Conservation (phyloP, 2,329 filamentous ascomycete species). For the Talaromyces sp. region DNA sequence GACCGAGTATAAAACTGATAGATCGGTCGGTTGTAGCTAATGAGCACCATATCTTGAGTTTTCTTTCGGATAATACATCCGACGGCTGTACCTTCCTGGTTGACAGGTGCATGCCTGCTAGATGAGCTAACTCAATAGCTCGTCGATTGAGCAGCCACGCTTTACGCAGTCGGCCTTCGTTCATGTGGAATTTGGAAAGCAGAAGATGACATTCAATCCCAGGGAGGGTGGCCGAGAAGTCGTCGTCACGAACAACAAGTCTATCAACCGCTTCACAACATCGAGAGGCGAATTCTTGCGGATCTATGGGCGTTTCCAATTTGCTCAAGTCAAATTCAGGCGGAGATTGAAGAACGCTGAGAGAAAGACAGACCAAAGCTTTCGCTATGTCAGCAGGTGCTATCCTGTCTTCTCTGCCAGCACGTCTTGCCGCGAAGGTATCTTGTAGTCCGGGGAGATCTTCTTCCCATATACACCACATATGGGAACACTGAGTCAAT, state of each 20-base stretch:
- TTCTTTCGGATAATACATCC: constrained; percentile 32
- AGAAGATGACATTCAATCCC: constrained; percentile 58
- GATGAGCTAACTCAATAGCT: constrained; percentile 55
- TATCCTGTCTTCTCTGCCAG: constrained; percentile 22
- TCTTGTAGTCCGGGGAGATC: constrained; percentile 37
- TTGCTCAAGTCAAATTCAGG: constrained; percentile 40
- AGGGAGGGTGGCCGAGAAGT: constrained; percentile 54
- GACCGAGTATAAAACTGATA: constrained; percentile 56
- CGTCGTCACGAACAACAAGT: constrained; percentile 54
- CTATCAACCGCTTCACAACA: constrained; percentile 52
- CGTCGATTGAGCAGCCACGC: constrained; percentile 57
- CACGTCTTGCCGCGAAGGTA: constrained; percentile 2
- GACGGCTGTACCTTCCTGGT: constrained; percentile 30
- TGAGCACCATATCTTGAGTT: constrained; percentile 43
- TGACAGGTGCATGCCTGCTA: constrained; percentile 53
- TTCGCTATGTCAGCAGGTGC: constrained; percentile 45
- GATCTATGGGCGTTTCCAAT: constrained; percentile 42
- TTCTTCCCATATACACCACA: constrained; percentile 37
- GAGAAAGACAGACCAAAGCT: constrained; percentile 48
- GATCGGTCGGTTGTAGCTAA: constrained; percentile 53
- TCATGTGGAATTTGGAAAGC: constrained; percentile 56
- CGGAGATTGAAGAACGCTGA: constrained; percentile 48
- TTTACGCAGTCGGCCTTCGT: constrained; percentile 58
- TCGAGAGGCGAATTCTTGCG: constrained; percentile 48
- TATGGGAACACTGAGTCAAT: constrained; percentile 31